Evolutionary conservation across 495 filamentous ascomycete genomes (phyloP), one percentile per base, ranked within the genome.

Genomic region (Acidomyces sp.): DNA sequence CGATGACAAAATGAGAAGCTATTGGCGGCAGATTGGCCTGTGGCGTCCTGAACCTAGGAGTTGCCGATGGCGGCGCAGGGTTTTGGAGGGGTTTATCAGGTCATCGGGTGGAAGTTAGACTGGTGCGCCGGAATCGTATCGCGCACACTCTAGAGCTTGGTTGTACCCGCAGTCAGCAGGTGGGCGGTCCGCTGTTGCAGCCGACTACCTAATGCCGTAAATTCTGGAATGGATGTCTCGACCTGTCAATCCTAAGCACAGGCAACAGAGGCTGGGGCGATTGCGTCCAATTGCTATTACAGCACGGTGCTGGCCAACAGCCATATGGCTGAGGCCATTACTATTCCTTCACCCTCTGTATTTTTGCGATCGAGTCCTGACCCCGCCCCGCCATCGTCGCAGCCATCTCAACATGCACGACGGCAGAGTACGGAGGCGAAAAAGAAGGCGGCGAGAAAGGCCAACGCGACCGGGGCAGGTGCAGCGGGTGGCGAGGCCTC

Each of bases 291-390:
- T 34, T 17, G 18, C 31, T 34, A 7, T 34, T 17, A 34, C 31
- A 17, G 31, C 15, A 34, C n/a, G 13, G 6, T 37, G 6, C 16
- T 10, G 36, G 34, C 21, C 4, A 18, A 32, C n/a, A 25, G 35
- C 47, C 40, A n/a, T 41, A 61, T 61, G 60, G 60, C 58, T 39
- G 77, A 74, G 62, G 67, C 67, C 30, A 76, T 78, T 56, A 68
- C 64, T 55, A 75, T 79, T 41, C 73, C 73, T 37, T 75, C 75
- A 19, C 74, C 77, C 28, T 73, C 77, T 36, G 71, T 66, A 30
- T 72, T 75, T 55, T 60, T 77, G 52, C 59, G 66, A 15, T 39
- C 55, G 2, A 43, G 45, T 53, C 50, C 64, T 39, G 55, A 64
- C 28, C 41, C 64, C 49, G 55, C 41, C 36, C 55, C 25, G 60